Base-by-base conservation (phyloP, 805 yeast genomes). In the Scheffersomyces spartinae region DNA sequence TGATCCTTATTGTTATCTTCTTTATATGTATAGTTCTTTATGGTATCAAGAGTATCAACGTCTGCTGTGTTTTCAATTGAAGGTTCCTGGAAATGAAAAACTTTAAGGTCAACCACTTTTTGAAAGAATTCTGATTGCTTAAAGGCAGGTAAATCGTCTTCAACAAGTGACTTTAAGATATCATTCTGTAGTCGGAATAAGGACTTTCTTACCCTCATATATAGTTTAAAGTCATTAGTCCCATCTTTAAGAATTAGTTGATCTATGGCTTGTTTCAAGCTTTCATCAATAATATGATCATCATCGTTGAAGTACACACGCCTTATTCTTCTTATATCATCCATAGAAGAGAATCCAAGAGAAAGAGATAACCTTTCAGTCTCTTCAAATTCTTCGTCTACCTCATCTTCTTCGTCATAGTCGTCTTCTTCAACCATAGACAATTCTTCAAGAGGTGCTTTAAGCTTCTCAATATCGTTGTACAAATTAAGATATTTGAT, bases 361-460 rank as follows among this genome's bases (percentile, higher is more conserved):
- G 58, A 52, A 4, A 61, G 32, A 1, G 58, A 40, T 31, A 65
- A 43, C 19, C 11, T 13, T 5, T 7, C 10, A 9, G 8, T 21
- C 8, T 9, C 25, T 15, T 13, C 10, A 19, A n/a, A 19, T 26
- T 18, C 18, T 21, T 23, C 22, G 20, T 21, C 25, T 9, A 14
- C 24, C 9, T 21, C 27, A n/a, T 17, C 20, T n/a, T 24, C 30
- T 14, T 24, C 27, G 19, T 15, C 38, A 22, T 43, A 42, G 13
- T 52, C 44, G 21, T 51, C 48, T 2, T 34, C 34, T 4, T 43
- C 29, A 20, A 44, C 52, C 4, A 42, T 28, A 13, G 41, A 29
- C 13, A 42, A 21, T 30, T 68, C 79, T 33, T 74, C 82, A 10
- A 85, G 47, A 0, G 95, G 94, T 25, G 79, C 79, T 38, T 73